These are phyloP conservation scores for Coemansia umbellata DNA, from an alignment of 192 early-diverging fungal species.

Conservation along the genomic window DNA sequence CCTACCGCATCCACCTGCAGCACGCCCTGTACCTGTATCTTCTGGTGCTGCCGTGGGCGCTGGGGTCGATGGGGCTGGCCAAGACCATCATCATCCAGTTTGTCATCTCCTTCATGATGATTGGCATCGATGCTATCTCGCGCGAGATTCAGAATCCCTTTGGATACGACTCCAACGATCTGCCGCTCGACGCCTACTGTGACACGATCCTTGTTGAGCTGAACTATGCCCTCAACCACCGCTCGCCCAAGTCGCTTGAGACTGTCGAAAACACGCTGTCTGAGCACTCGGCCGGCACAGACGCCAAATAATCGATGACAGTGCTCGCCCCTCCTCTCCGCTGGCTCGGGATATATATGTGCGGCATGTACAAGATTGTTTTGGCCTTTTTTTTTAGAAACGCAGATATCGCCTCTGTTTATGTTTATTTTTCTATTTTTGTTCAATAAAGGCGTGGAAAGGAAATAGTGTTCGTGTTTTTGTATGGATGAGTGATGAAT, in stretches of 20 bases:
- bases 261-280: conserved; percentile 16
- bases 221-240: conserved; percentile 23
- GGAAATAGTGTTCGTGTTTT: neutral
- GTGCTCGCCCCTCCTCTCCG: neutral
- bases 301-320: neutral
- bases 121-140: conserved; percentile 85
- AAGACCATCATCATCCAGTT: conserved; percentile 65
- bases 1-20: conserved; percentile 85
- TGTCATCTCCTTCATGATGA: conserved; percentile 66
- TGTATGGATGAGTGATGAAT: too few relatives aligned
- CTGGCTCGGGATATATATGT: too few relatives aligned
- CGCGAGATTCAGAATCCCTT: conserved; percentile 94
- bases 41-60: conserved; percentile 76
- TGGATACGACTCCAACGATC: conserved; percentile 74
- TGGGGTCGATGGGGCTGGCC: conserved; percentile 54
- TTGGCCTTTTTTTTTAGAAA: neutral
- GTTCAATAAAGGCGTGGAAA: neutral
- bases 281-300: neutral
- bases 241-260: conserved; percentile 22
- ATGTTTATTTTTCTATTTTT: neutral
- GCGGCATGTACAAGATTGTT: too few relatives aligned
- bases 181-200: conserved; percentile 58
- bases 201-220: conserved; percentile 42
- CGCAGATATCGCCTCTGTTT: neutral
- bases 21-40: conserved; percentile 77